Base-by-base conservation (phyloP, 805 yeast genomes). In the Ogataea nakhonphanomensis region DNA sequence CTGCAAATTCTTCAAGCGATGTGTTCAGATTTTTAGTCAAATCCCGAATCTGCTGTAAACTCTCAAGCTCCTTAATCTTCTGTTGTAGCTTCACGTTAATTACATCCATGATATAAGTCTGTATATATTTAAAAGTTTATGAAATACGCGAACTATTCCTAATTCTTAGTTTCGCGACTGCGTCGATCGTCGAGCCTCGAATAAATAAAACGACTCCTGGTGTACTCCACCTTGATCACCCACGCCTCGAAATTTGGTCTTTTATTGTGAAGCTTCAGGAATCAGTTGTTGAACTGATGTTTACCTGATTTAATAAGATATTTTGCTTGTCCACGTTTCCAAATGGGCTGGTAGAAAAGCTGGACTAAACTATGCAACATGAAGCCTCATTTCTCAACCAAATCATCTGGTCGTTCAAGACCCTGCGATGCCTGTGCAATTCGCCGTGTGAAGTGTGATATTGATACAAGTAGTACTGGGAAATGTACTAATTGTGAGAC, bases 31-130 rank as follows among this genome's bases (percentile, higher is more conserved):
- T 57, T 3, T 60, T 64, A 0, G 84, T 77, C 14, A 70, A 67
- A 6, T 58, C 59, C 38, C 73, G 68, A 8, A 81, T 64, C 43
- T 71, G 73, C 27, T 65, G 69, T 9, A 81, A 59, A 25, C 69
- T 61, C 35, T 65, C 72, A 12, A 81, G 67, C 45, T 81, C 86
- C 14, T 64, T 65, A 37, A 66, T 54, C 49, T 79, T 79, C 35
- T 73, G 77, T 4, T 60, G 61, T 5, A 67, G 46, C 13, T 59
- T 44, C 5, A 42, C 34, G 21, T 51, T 50, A 7, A 55, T 38
- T 9, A 48, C 13, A 21, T 52, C 57, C 35, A 45, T 44, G 1
- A 32, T 35, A 17, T 17, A 17, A 5, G 5, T 17, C 5, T 17
- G 5, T 17, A 17, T 17, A 17, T 17, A 17, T 17, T 17, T n/a